phyloP scores from a whole-genome alignment of 2,329 filamentous ascomycete species.

The Aciculosporium take region DNA sequence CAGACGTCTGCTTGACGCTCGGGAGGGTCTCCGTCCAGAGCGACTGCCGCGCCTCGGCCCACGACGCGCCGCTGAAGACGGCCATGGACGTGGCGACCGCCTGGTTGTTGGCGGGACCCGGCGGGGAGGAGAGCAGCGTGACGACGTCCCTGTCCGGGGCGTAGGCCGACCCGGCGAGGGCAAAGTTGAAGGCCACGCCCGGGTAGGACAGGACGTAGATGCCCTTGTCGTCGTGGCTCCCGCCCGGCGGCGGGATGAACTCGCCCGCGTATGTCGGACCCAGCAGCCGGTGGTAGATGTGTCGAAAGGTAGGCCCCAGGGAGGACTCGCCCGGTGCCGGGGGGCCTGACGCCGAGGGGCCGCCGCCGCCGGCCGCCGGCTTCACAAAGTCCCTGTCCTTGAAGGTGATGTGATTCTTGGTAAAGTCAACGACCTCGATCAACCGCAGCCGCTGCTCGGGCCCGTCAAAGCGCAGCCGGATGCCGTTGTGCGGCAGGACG shows the following conservation, averaged over 20 bases:
- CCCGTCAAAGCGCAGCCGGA: constrained; percentile 86
- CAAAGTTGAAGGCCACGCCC: constrained; percentile 85
- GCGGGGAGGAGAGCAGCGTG: constrained; percentile 64
- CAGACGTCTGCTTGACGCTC: constrained; percentile 56
- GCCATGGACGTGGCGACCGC: constrained; percentile 79
- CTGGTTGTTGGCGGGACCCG: constrained; percentile 57
- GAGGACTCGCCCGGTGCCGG: constrained; percentile 19
- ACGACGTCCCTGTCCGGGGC: constrained; percentile 70
- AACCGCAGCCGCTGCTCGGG: constrained; percentile 81
- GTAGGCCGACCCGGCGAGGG: constrained; percentile 59
- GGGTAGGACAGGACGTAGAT: constrained; percentile 89
- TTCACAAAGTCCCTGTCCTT: constrained; percentile 67
- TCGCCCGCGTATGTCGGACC: constrained; percentile 91
- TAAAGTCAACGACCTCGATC: constrained; percentile 84
- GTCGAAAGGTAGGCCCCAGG: constrained; percentile 62
- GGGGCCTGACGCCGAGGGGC: constrained; percentile 20
- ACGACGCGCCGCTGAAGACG: constrained; percentile 79
- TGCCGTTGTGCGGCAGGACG: constrained; percentile 66
- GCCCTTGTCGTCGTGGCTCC: constrained; percentile 39
- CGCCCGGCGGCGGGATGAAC: constrained; percentile 54
- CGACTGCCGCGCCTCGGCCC: constrained; percentile 64
- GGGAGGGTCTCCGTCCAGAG: constrained; percentile 65
- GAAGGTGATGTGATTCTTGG: constrained; percentile 70
- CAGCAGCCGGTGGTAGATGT: constrained; percentile 86
- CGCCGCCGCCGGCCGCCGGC: constrained; percentile 27